Conservation (phyloP, 2,329 filamentous ascomycete genomes). For the Capronia coronata region DNA sequence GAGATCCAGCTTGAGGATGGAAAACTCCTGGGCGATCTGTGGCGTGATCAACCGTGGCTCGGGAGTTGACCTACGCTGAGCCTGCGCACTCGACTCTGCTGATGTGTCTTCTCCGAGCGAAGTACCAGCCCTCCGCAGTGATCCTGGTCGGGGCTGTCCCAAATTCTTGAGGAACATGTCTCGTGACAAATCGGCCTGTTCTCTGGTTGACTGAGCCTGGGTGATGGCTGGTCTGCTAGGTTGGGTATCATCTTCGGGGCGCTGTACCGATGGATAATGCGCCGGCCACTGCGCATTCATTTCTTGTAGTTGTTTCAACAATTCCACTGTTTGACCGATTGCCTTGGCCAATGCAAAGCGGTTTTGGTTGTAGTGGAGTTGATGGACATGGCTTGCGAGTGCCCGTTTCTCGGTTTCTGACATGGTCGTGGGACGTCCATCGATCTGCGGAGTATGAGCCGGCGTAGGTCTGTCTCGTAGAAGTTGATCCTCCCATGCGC, state of each 20-base stretch:
- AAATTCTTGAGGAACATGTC: constrained; percentile 27
- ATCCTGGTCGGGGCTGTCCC: constrained; percentile 40
- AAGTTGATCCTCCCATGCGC: constrained; percentile 51
- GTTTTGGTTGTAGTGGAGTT: constrained; percentile 76
- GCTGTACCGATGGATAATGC: constrained; percentile 81
- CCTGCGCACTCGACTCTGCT: constrained; percentile 66
- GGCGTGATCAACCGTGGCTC: constrained; percentile 84
- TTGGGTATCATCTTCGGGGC: constrained; percentile 42
- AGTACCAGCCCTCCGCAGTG: constrained; percentile 65
- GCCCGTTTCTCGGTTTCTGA: constrained; percentile 59
- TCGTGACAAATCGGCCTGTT: constrained; percentile 31
- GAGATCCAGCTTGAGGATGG: constrained; percentile 86
- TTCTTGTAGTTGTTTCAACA: constrained; percentile 73
- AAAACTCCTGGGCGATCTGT: constrained; percentile 93
- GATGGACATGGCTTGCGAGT: constrained; percentile 78
- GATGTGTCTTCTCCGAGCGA: constrained; percentile 51
- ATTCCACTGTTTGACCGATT: constrained; percentile 79
- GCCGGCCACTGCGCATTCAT: constrained; percentile 92
- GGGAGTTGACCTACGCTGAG: constrained; percentile 53
- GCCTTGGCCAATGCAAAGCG: constrained; percentile 77
- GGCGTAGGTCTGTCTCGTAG: constrained; percentile 54
- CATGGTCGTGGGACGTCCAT: constrained; percentile 44
- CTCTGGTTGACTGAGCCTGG: constrained; percentile 35
- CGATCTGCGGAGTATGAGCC: constrained; percentile 46
- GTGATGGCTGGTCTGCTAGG: constrained; percentile 33